A percentile compares a stretch with the other conserved stretches of the same genome.
These are phyloP conservation scores for Leonotis leonurus DNA, from an alignment of 257 asterid genomes.

Conservation along the genomic window DNA sequence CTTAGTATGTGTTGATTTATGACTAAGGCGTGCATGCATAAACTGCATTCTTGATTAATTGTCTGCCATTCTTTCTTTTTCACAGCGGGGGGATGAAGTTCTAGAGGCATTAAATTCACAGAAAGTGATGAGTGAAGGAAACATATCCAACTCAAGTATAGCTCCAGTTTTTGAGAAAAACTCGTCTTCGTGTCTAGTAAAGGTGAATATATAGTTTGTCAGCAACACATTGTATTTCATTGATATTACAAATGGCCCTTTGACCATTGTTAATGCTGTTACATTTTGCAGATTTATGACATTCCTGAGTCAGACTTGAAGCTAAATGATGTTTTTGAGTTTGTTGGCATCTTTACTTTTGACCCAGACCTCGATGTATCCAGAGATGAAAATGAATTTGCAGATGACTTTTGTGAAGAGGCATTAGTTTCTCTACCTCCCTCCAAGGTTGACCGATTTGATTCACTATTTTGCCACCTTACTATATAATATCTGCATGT, in stretches of 20 bases:
- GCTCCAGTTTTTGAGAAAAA: constrained; percentile 31
- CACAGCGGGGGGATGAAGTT: constrained; percentile 51
- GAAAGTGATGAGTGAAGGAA: constrained; percentile 31
- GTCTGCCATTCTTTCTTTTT: constrained; percentile 9
- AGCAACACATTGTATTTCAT: too few species aligned
- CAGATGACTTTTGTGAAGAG: constrained; percentile 46
- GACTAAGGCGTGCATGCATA: too few species aligned
- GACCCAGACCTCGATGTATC: constrained; percentile 45
- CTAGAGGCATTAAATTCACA: constrained; percentile 26
- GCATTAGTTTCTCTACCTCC: constrained; percentile 42
- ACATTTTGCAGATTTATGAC: constrained; percentile 64
- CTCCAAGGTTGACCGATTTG: constrained; percentile 41
- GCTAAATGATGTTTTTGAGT: constrained; percentile 87
- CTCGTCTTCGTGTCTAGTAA: constrained; percentile 63
- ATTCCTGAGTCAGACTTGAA: constrained; percentile 62
- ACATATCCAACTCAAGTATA: constrained; percentile 26
- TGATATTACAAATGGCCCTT: too few species aligned
- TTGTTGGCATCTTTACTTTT: constrained; percentile 69
- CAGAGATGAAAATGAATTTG: constrained; percentile 36
- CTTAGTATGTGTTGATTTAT: too few species aligned
- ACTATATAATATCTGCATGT: background rate
- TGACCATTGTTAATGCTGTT: constrained; percentile 11
- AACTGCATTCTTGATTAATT: too few species aligned
- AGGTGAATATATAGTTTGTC: constrained; percentile 45
- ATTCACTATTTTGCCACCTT: background rate